Conservation (phyloP, 768 basidiomycete genomes). For the Hericium coralloides region DNA sequence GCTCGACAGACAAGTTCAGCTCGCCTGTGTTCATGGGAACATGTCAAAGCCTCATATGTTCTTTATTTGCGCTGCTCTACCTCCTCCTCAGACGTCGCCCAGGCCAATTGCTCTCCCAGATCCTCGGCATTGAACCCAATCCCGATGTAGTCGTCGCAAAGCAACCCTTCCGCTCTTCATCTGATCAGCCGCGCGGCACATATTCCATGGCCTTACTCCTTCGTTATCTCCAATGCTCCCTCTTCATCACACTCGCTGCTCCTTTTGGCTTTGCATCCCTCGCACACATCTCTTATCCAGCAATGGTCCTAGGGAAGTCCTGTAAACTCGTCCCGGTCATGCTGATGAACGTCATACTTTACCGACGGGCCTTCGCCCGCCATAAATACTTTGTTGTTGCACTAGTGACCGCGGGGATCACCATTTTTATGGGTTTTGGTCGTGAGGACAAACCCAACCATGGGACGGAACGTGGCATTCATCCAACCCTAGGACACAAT, state of each 20-base stretch:
- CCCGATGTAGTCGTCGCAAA: constrained; percentile 27
- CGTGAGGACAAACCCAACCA: constrained; percentile 38
- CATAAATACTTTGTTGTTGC: constrained; percentile 94
- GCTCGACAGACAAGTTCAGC: constrained; percentile 63
- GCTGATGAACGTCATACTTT: constrained; percentile 94
- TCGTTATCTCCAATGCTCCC: constrained; percentile 73
- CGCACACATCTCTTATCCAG: constrained; percentile 94
- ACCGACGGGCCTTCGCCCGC: constrained; percentile 83
- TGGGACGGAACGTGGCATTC: constrained; percentile 25
- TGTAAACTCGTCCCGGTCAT: constrained; percentile 99
- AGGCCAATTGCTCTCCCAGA: constrained; percentile 41
- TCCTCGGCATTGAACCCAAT: constrained; percentile 46
- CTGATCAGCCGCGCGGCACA: constrained; percentile 19
- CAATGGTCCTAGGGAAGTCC: constrained; percentile 97
- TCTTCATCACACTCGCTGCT: constrained; percentile 84
- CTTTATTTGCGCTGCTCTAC: constrained; percentile 69
- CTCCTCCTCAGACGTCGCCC: constrained; percentile 54
- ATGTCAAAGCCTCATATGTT: constrained; percentile 73
- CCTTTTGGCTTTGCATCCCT: constrained; percentile 96
- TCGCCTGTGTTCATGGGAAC: constrained; percentile 81
- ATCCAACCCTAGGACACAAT: constrained; percentile 41
- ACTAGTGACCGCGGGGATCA: constrained; percentile 88
- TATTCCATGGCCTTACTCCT: constrained; percentile 44
- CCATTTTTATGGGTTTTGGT: constrained; percentile 88
- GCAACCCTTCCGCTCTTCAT: constrained; percentile 11